Evolutionary conservation across 2,329 filamentous ascomycete species (phyloP), one percentile per base, ranked within the genome.

Genomic region (Exophiala sp.): DNA sequence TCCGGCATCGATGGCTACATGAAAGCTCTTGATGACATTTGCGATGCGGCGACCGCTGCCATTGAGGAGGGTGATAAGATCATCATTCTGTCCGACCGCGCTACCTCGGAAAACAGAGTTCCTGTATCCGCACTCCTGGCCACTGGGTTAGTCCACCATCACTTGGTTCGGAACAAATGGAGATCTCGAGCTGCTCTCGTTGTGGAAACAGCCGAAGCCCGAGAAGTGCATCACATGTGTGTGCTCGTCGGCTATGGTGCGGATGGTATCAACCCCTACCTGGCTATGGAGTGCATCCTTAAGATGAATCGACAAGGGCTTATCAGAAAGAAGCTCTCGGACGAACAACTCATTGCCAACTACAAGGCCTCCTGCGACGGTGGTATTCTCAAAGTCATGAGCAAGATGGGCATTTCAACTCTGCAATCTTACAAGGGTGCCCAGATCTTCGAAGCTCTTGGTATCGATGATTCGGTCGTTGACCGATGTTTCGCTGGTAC

Each of bases 341-440:
- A 93, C 51, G 84, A 95, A 54, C 79, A 83, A 62, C 81, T 96
- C 49, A 90, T 96, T 60, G 82, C 85, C 63, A 97, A 97, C 74
- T 97, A 96, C 78, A 95, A 94, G 73, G 87, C 94, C 69, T 96
- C 91, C 56, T 91, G 87, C 63, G 90, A 96, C 61, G 91, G 91
- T 64, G 91, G 91, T 73, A 95, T 97, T 58, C 76, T 97, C 58
- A 97, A 97, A 72, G 91, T 97, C 67, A 97, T 97, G 91, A 93
- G 86, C 69, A 97, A 97, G 77, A 97, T 97, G 91, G 91, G 91
- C 74, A 97, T 97, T 58, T 96, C 91, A 5, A 97, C 91, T 24
- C 76, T 97, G 39, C 88, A 91, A 64, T 91, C 86, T 60, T 97
- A 97, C 77, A 97, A 97, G 76, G 91, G 91, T 65, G 91, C 91